These are phyloP conservation scores for Pseudocercospora eumusae DNA, from an alignment of 2,329 filamentous ascomycete species.

Conservation along the genomic window DNA sequence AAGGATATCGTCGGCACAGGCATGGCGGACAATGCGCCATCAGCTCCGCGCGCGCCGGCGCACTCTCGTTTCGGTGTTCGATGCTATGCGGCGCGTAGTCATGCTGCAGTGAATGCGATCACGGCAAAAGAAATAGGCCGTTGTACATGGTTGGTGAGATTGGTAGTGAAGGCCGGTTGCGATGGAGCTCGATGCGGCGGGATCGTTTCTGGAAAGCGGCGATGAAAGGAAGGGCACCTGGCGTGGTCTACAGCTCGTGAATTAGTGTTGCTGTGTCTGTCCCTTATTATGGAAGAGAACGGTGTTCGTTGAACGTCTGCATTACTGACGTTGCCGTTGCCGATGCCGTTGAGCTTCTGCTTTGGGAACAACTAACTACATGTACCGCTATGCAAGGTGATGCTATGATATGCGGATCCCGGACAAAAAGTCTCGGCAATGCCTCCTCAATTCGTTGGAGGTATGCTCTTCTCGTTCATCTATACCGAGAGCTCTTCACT, in stretches of 20 bases:
- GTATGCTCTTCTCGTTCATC: not conserved
- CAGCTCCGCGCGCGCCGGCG: conserved; percentile 20
- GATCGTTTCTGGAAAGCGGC: not conserved
- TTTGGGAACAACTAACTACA: no score
- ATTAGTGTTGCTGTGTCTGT: not conserved
- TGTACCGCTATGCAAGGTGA: conserved; percentile 1
- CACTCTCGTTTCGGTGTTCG: not conserved
- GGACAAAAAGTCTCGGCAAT: not conserved
- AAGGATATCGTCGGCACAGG: conserved; percentile 61
- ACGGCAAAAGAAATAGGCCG: conserved; percentile 1
- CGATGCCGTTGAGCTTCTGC: not conserved
- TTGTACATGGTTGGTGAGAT: not conserved
- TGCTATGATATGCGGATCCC: not conserved
- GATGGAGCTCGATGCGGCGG: not conserved
- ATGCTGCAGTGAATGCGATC: conserved; percentile 2
- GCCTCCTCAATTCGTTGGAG: not conserved
- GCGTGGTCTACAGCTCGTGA: conserved; percentile 1
- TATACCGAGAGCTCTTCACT: no score
- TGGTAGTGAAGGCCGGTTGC: not conserved
- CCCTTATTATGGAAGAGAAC: not conserved
- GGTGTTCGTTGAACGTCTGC: not conserved
- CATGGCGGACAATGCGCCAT: conserved; percentile 42
- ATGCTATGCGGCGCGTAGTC: not conserved
- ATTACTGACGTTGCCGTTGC: not conserved
- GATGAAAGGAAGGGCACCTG: conserved; percentile 1